Evolutionary conservation across 805 yeast genomes (phyloP), one percentile per base, ranked within the genome.

Genomic region (Metschnikowia koreensis): DNA sequence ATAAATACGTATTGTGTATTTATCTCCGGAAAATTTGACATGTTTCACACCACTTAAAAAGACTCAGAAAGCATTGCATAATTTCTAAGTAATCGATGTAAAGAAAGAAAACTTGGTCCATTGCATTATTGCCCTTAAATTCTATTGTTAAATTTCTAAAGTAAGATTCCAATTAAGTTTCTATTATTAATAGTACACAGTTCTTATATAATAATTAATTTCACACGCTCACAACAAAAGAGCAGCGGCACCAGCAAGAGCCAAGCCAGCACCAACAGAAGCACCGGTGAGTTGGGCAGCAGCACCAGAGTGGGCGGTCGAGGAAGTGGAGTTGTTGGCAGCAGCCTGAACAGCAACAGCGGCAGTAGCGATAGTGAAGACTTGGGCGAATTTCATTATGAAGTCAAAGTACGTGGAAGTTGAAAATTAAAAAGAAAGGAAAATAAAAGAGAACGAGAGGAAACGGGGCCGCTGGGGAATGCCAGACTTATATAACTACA

Each of bases 291-390:
- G 46, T 34, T 39, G 52, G 22, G 54, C 53, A n/a, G 44, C 60
- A 40, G 61, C 63, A 36, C 54, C 57, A 31, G 47, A 52, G 34
- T 51, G 43, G 22, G 59, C 31, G 36, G 54, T 43, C 42, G 53
- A 34, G 31, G 55, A 47, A 34, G 58, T 50, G 50, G 57, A 50
- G 42, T 61, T 51, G 47, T 55, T 51, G 55, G 60, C 60, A 28
- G 62, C 64, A 47, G 64, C 65, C 31, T 58, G 64, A 27, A 59
- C 64, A 40, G 60, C 59, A 44, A 60, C 56, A 45, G 58, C 64
- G 41, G 55, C 52, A 28, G 60, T 56, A 28, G 61, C 58, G 44
- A 50, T 53, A 38, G 55, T 44, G 47, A 55, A 46, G 47, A 62
- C 48, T 51, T 58, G 58, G 46, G 65, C 52, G 53, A 61, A 57